Percentiles rank a stretch among this genome's conserved stretches.
Conservation (phyloP, 1,284 basidiomycete species). For the Cryptococcus jaspeensis region DNA sequence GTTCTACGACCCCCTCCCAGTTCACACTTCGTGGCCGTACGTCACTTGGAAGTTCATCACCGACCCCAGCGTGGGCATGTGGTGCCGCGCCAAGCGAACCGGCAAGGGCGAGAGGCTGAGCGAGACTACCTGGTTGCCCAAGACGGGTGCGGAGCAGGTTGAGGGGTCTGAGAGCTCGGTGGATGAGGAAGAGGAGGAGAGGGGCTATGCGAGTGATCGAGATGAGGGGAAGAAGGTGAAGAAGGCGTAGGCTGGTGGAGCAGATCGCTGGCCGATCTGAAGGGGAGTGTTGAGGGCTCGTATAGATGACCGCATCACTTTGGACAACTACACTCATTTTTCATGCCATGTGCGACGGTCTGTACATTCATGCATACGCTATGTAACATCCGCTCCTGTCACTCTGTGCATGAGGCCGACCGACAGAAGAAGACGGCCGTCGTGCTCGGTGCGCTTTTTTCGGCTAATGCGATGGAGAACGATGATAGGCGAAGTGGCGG, state of each 20-base stretch:
- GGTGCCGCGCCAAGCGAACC: conserved; percentile 54
- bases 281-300: no score
- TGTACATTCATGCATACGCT: background rate
- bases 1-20: conserved; percentile 85
- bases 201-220: conserved; percentile 36
- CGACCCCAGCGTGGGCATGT: conserved; percentile 74
- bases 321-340: background rate
- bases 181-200: conserved; percentile 32
- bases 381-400: background rate
- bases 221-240: conserved; percentile 10
- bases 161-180: background rate
- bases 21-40: conserved; percentile 90
- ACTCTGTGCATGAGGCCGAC: background rate
- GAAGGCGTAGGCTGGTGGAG: background rate
- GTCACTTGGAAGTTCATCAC: conserved; percentile 92
- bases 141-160: background rate
- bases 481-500: no score
- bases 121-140: conserved; percentile 37
- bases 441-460: no score
- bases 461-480: no score
- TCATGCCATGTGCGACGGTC: background rate
- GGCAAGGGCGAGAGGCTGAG: conserved; percentile 41
- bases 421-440: no score
- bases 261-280: conserved; percentile 1
- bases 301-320: background rate